Base-by-base conservation (phyloP, 768 basidiomycete species). In the Tylopilus intermedius region DNA sequence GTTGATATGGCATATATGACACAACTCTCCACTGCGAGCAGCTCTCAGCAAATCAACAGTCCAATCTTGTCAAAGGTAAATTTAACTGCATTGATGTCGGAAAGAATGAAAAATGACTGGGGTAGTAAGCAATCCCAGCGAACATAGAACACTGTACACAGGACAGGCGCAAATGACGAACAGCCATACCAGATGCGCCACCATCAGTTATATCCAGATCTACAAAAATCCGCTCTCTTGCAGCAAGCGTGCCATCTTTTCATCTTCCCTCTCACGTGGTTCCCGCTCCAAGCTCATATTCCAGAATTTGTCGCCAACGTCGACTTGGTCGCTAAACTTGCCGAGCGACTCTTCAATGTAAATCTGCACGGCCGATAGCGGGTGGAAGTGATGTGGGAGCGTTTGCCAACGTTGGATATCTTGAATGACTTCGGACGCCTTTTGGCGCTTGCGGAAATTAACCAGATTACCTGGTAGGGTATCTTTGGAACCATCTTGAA, bases 401-500 rank as follows among this genome's bases (percentile, higher is more conserved):
- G 88, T 80, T 67, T 99, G 96, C 83, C 94, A 97, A 27, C 91
- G 86, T 67, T 96, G 90, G 67, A 99, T 97, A 67, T 97, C 94
- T 57, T 86, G 84, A 61, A 99, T 92, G 60, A 98, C 90, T 65
- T 96, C 94, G n/a, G 94, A 92, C 0, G 93, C 86, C 71, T 90
- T 90, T 62, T 91, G 86, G 15, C 95, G 88, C 71, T 99, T 99
- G 65, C 86, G 83, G 74, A 98, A 98, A 73, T 98, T 97, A 72
- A 98, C 85, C 57, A 95, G 74, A 51, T 81, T 79, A 8, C 83
- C 87, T 15, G 79, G 79, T 9, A 96, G 75, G 59, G 78, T 82
- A 73, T 98, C 91, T 47, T 88, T 86, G 64, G 91, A 93, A 8
- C 95, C 96, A 61, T 97, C 96, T 71, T 96, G 92, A 66, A 96